Evolutionary conservation across 2,329 filamentous ascomycete genomes (phyloP).

Genomic region (Emergomyces orientalis): DNA sequence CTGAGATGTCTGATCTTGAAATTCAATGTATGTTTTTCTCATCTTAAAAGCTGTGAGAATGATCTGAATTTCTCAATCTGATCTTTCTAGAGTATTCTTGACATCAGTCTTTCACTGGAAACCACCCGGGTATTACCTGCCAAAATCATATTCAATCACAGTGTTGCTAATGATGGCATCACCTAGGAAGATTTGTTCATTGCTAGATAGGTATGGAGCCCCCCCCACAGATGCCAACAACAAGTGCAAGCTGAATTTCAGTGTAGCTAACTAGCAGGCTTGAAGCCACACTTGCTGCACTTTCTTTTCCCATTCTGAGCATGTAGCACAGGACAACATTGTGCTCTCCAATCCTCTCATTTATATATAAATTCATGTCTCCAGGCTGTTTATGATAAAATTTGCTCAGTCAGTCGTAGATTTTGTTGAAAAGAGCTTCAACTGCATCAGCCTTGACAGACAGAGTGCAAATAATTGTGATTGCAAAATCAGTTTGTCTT

Average conservation of each 20-base stretch:
- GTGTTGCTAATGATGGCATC: slow-evolving; percentile 25
- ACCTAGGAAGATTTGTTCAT: slow-evolving; percentile 17
- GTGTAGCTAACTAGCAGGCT: slow-evolving; percentile 28
- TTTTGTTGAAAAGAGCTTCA: neutral
- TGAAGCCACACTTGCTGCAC: slow-evolving; percentile 21
- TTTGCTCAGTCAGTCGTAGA: slow-evolving; percentile 15
- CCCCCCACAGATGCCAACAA: slow-evolving; percentile 37
- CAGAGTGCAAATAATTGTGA: neutral
- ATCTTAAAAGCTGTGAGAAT: slow-evolving; percentile 11
- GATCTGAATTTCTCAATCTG: slow-evolving; percentile 18
- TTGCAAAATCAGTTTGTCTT: neutral
- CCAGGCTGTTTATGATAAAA: slow-evolving; percentile 20
- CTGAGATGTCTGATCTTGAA: neutral
- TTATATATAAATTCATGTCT: slow-evolving; percentile 25
- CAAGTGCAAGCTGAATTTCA: slow-evolving; percentile 25
- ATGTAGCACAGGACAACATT: slow-evolving; percentile 25
- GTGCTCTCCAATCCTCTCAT: slow-evolving; percentile 22
- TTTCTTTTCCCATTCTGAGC: slow-evolving; percentile 23
- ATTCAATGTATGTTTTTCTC: neutral
- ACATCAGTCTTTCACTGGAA: slow-evolving; percentile 13
- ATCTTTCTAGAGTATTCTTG: no score
- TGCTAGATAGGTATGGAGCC: slow-evolving; percentile 20
- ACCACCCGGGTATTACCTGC: slow-evolving; percentile 18
- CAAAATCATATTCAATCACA: slow-evolving; percentile 21
- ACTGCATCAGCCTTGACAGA: neutral